Conservation (phyloP, 2,329 filamentous ascomycete species). For the Hirsutella thompsonii region DNA sequence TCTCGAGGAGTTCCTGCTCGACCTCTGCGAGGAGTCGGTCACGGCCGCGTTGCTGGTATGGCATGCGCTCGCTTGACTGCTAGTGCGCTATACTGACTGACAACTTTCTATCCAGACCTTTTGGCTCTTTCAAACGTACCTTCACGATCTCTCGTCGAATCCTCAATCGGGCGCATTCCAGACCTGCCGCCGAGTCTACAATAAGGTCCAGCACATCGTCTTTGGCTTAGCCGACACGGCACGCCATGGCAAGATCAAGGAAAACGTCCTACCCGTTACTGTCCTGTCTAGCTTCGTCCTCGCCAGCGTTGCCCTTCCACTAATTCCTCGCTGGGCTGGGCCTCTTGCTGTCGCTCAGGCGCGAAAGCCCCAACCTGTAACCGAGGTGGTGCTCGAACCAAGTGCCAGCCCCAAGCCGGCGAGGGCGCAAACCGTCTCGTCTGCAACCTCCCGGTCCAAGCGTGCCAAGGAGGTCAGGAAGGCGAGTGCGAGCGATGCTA, state of each 20-base stretch:
- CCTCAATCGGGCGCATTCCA: constrained; percentile 68
- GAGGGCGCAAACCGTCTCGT: constrained; percentile 56
- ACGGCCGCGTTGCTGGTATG: constrained; percentile 67
- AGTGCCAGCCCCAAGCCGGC: constrained; percentile 34
- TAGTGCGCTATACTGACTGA: constrained; percentile 7
- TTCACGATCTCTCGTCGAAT: constrained; percentile 65
- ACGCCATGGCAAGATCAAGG: constrained; percentile 63
- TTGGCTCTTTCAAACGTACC: constrained; percentile 81
- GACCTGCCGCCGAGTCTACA: constrained; percentile 73
- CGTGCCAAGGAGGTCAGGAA: constrained; percentile 33
- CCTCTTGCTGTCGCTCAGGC: constrained; percentile 74
- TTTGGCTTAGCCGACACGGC: constrained; percentile 62
- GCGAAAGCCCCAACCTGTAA: constrained; percentile 48
- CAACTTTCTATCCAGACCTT: constrained; percentile 49
- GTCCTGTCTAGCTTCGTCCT: constrained; percentile 71
- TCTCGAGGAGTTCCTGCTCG: constrained; percentile 74
- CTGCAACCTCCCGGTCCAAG: constrained; percentile 34
- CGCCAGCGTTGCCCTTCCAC: constrained; percentile 61
- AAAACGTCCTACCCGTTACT: constrained; percentile 69
- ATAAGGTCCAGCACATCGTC: constrained; percentile 79
- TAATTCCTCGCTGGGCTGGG: constrained; percentile 65
- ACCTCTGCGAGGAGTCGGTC: constrained; percentile 77
- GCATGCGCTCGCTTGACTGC: constrained; percentile 15
- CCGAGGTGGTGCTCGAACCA: constrained; percentile 19
- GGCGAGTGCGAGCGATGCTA: constrained; percentile 29